Evolutionary conservation across 1,284 basidiomycete species (phyloP).

Genomic region (Moesziomyces antarcticus): DNA sequence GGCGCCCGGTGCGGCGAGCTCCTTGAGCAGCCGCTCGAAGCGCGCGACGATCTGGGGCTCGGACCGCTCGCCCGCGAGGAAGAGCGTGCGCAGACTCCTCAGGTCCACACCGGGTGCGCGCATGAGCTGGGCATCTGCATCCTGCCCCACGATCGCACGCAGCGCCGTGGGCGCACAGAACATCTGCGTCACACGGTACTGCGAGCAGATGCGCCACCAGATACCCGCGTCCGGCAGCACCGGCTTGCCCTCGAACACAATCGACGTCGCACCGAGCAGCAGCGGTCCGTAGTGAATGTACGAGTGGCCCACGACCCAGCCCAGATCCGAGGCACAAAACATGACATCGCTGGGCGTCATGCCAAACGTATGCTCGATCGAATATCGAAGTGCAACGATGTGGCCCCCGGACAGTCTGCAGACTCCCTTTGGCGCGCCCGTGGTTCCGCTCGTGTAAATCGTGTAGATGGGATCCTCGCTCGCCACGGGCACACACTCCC

Average conservation of each 20-base stretch:
- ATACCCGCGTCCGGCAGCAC: slow-evolving; percentile 63
- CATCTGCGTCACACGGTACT: slow-evolving; percentile 53
- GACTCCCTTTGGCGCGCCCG: slow-evolving; percentile 63
- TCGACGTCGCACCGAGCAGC: slow-evolving; percentile 56
- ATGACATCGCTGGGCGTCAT: slow-evolving; percentile 52
- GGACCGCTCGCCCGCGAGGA: slow-evolving; percentile 60
- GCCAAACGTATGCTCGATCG: slow-evolving; percentile 61
- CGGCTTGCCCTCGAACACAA: slow-evolving; percentile 66
- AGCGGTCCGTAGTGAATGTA: slow-evolving; percentile 62
- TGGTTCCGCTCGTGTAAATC: slow-evolving; percentile 60
- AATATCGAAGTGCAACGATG: slow-evolving; percentile 56
- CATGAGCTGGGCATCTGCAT: slow-evolving; percentile 59
- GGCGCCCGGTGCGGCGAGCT: slow-evolving; percentile 58
- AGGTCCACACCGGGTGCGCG: slow-evolving; percentile 49
- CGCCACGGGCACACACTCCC: slow-evolving; percentile 51
- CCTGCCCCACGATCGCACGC: slow-evolving; percentile 58
- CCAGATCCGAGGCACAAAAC: slow-evolving; percentile 51
- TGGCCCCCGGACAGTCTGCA: slow-evolving; percentile 58
- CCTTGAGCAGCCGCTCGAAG: slow-evolving; percentile 50
- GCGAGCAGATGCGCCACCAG: slow-evolving; percentile 57
- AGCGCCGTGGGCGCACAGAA: slow-evolving; percentile 62
- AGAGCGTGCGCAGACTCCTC: slow-evolving; percentile 54
- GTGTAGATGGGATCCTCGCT: slow-evolving; percentile 59
- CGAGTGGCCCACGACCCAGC: slow-evolving; percentile 55
- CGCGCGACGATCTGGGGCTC: slow-evolving; percentile 60